A percentile compares a stretch with the other conserved stretches of the same genome.
These are phyloP conservation scores for Scytalidium lignicola DNA, from an alignment of 2,329 filamentous ascomycete genomes.

Conservation along the genomic window DNA sequence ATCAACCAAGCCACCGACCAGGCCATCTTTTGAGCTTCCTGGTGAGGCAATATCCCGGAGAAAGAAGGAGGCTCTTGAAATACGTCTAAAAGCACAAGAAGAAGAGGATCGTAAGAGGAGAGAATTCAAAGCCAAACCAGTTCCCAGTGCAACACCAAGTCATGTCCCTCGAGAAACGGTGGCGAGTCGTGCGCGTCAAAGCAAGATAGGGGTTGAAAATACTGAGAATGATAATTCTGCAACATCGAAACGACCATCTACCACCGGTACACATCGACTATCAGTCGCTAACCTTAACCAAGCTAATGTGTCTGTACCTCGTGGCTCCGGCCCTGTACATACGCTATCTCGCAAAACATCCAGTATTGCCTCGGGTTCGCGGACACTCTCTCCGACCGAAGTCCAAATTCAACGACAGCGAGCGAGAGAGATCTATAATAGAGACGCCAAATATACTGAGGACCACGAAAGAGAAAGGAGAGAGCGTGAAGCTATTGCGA, in stretches of 20 bases:
- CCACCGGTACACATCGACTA: conserved; percentile 26
- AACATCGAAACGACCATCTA: conserved; percentile 23
- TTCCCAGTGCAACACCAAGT: conserved; percentile 36
- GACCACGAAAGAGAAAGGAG: conserved; percentile 48
- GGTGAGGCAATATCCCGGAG: conserved; percentile 49
- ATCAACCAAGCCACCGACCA: conserved; percentile 46
- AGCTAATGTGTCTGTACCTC: conserved; percentile 24
- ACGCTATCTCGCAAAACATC: conserved; percentile 17
- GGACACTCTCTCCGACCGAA: conserved; percentile 46
- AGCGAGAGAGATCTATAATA: conserved; percentile 48
- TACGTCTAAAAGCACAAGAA: conserved; percentile 50
- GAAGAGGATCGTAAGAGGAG: conserved; percentile 55
- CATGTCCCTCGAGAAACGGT: conserved; percentile 49
- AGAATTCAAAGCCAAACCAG: conserved; percentile 59
- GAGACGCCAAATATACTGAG: conserved; percentile 43
- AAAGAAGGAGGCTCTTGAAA: conserved; percentile 50
- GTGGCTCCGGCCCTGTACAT: conserved; percentile 14
- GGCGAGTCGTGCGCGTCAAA: conserved; percentile 51
- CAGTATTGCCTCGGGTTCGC: conserved; percentile 20
- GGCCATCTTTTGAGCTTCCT: conserved; percentile 56
- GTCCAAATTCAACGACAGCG: conserved; percentile 45
- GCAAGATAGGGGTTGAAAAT: conserved; percentile 31
- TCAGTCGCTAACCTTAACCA: conserved; percentile 28
- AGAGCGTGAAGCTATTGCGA: conserved; percentile 49
- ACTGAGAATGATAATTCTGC: conserved; percentile 13